Base-by-base conservation (phyloP, 2,329 filamentous ascomycete genomes). In the Phaeosphaeria sp. region DNA sequence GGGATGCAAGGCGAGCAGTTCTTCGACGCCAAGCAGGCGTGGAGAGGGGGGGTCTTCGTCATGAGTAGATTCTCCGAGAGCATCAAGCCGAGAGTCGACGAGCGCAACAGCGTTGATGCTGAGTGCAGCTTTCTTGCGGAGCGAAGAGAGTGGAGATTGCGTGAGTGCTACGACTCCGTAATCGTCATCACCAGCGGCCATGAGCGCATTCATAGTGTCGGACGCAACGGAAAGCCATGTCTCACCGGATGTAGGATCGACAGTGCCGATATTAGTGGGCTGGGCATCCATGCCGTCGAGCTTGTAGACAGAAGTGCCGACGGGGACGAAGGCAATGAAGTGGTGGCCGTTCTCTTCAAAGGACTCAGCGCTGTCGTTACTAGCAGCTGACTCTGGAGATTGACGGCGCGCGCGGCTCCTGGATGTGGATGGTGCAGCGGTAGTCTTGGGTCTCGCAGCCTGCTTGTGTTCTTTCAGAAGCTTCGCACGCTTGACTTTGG, bases 241-340 rank as follows among this genome's bases (percentile, higher is more conserved):
- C 5, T 79, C 74, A 1, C 62, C 65, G 3, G 53, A 39, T 1
- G 42, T 40, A 0, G 60, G 33, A 5, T 70, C 78, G 70, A 83
- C 78, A 48, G 74, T 65, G 21, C 77, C 80, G 55, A 93, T 80
- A 55, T 82, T 84, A 33, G 87, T 84, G 2, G 92, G 94, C 62
- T 88, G 86, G 43, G 81, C 81, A 73, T 93, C 88, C 21, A 97
- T 81, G 4, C 94, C 94, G 75, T 98, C 94, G 5, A 98, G 86
- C 74, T 93, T 91, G 92, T 92, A 97, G 15, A 97, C 85, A 55
- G 86, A 81, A 2, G 86, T 88, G n/a, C 85, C 82, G 15, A 88
- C 85, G 2, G 92, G 91, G 27, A 97, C 88, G 71, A 94, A 97
- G 6, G 93, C 93, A 62, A 96, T 90, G 75, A 95, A 98, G 73